These are phyloP conservation scores for Capsicum chinense DNA, from an alignment of 257 asterid species.

Conservation along the genomic window DNA sequence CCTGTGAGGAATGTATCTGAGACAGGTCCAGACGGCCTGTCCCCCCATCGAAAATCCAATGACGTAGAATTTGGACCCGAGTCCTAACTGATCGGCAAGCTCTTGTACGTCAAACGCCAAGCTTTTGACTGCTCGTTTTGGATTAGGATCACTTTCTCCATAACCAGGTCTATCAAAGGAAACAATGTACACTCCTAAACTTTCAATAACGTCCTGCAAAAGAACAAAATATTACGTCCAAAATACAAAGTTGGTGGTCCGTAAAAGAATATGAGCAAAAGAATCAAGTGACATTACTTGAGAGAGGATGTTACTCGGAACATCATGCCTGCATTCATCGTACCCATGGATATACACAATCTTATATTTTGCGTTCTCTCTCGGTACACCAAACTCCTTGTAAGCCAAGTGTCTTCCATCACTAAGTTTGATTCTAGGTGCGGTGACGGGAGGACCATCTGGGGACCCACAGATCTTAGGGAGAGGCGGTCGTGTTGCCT, in stretches of 20 bases:
- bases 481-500: constrained; percentile 71
- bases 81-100: constrained; percentile 83
- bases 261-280: neutral
- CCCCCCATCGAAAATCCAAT: constrained; percentile 92
- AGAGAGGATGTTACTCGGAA: constrained; percentile 46
- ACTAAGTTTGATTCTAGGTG: constrained; percentile 70
- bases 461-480: constrained; percentile 67
- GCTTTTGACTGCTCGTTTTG: constrained; percentile 64
- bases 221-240: neutral
- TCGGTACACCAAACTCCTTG: constrained; percentile 70
- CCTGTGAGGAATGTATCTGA: constrained; percentile 96
- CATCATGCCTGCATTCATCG: constrained; percentile 57
- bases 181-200: constrained; percentile 65
- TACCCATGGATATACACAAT: constrained; percentile 72
- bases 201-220: constrained; percentile 64
- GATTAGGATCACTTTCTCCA: constrained; percentile 93
- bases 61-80: constrained; percentile 76
- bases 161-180: constrained; percentile 94
- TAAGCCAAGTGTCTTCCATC: constrained; percentile 90
- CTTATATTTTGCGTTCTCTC: constrained; percentile 67
- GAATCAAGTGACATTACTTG: constrained; percentile 47
- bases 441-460: constrained; percentile 76
- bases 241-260: neutral
- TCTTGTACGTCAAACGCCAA: constrained; percentile 74
- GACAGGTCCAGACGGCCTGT: constrained; percentile 76